phyloP scores from a whole-genome alignment of 495 filamentous ascomycete species.

The Aspergillus carlsbadensis region DNA sequence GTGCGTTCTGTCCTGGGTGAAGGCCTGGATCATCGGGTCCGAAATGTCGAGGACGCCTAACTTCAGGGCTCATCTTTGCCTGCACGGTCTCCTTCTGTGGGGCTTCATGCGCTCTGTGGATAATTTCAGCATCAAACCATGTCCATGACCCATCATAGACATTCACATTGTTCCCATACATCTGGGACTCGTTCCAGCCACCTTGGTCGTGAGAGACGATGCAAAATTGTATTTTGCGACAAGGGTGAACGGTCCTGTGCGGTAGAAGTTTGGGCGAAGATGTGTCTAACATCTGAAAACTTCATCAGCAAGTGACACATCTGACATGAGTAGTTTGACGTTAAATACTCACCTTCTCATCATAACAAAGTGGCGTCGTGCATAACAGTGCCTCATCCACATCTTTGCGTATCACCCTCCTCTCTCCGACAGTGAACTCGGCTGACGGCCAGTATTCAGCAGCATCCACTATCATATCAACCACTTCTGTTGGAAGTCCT shows the following conservation, averaged over 20 bases:
- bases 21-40: slow-evolving; percentile 38
- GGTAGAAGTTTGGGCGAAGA: slow-evolving; percentile 28
- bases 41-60: slow-evolving; percentile 21
- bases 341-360: slow-evolving; percentile 28
- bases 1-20: slow-evolving; percentile 35
- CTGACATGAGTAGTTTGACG: too few species aligned
- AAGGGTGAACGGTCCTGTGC: slow-evolving; percentile 39
- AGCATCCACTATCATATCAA: slow-evolving; percentile 65
- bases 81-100: neutral
- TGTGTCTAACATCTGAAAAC: slow-evolving; percentile 15
- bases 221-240: slow-evolving; percentile 61
- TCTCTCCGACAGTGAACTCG: slow-evolving; percentile 29
- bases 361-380: slow-evolving; percentile 43
- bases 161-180: slow-evolving; percentile 24
- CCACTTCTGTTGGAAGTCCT: slow-evolving; percentile 57
- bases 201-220: slow-evolving; percentile 67
- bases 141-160: slow-evolving; percentile 57
- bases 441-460: slow-evolving; percentile 70
- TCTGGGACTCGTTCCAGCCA: slow-evolving; percentile 18
- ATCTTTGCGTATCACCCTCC: slow-evolving; percentile 32
- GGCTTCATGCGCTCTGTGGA: slow-evolving; percentile 25
- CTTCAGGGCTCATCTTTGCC: slow-evolving; percentile 4
- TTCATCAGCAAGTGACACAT: neutral
- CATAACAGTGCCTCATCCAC: slow-evolving; percentile 38
- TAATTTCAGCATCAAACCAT: slow-evolving; percentile 67